Evolutionary conservation across 192 early-diverging fungal species (phyloP), one percentile per base, ranked within the genome.

Genomic region (Coemansia erecta): DNA sequence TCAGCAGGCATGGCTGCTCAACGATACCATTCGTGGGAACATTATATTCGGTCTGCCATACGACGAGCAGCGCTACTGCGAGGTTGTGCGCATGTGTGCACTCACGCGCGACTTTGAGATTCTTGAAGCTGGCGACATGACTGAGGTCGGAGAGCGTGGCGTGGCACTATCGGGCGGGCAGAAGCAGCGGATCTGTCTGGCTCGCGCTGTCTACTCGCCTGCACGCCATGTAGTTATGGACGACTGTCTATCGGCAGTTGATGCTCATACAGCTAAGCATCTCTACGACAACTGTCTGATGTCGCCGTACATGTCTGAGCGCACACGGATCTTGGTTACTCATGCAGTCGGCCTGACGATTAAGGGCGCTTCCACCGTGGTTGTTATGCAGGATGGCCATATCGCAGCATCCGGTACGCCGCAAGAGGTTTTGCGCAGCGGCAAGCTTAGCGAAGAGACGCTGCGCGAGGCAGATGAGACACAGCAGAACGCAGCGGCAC

Each of bases 191-290:
- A 83, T 98, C 14, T 66, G 89, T 7, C 83, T 97, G 53, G 94
- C 93, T 24, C 85, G 95, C 61, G 93, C 94, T 15, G 72, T 95
- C 4, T 98, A 96, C 72, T 84, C 82, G 41, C 68, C 82, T 18
- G 83, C 87, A 17, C 75, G 72, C n/a, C 77, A 86, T 28, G 58
- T 95, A n/a, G 46, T 95, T 17, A 68, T 94, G 58, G 94, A 97
- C 66, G 95, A 95, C 70, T 91, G 89, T 58, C 77, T 97, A 46
- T 92, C 90, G n/a, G 97, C 97, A 21, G 96, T 98, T 6, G 97
- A 99, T 65, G 87, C 93, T 7, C 95, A 95, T 54, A 98, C 96
- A 2, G 94, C 91, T 23, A 87, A 87, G 56, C 89, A 92, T 62
- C 64, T 99, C 22, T 88, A 86, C 60, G 83, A 91, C 17, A 66